A percentile compares a stretch with the other conserved stretches of the same genome.
Evolutionary conservation across 805 yeast genomes (phyloP).

Genomic region (Wickerhamiella allomyrinae): DNA sequence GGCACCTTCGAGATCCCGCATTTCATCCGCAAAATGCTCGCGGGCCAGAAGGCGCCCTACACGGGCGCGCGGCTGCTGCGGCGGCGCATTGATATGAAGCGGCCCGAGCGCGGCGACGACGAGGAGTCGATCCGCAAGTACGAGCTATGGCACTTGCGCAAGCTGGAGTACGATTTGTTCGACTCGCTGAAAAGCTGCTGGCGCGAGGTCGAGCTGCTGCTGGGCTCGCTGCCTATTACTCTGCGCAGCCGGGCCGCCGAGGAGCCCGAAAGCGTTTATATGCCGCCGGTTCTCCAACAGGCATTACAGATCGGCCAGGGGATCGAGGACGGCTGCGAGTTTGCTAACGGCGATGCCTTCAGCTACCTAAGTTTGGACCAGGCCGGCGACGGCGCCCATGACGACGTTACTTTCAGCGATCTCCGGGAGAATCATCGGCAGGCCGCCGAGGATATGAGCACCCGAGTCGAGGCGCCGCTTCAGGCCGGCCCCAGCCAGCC

Average conservation of each 20-base stretch:
- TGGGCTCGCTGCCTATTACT: conserved; percentile 1
- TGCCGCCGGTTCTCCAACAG: conserved; percentile 3
- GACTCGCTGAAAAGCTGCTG: conserved; percentile 4
- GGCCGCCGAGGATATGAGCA: background rate
- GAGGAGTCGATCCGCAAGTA: conserved; percentile 3
- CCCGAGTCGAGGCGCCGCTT: conserved; percentile 2
- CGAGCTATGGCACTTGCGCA: conserved; percentile 8
- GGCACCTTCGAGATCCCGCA: conserved; percentile 5
- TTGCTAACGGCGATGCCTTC: background rate
- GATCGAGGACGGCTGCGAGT: background rate
- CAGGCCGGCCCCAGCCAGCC: background rate
- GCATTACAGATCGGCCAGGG: background rate
- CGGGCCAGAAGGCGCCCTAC: background rate
- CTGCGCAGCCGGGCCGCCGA: background rate
- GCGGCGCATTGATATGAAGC: background rate
- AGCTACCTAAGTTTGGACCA: background rate
- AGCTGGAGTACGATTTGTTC: background rate
- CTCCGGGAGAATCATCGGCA: background rate
- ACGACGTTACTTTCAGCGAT: background rate
- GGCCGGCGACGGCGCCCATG: background rate
- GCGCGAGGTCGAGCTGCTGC: conserved; percentile 8
- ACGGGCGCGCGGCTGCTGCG: background rate
- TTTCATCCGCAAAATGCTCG: background rate
- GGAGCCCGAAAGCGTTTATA: background rate
- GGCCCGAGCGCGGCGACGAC: background rate